A percentile compares a stretch with the other conserved stretches of the same genome.
phyloP scores from a whole-genome alignment of 345 rosid genomes.

The Acer negundo region DNA sequence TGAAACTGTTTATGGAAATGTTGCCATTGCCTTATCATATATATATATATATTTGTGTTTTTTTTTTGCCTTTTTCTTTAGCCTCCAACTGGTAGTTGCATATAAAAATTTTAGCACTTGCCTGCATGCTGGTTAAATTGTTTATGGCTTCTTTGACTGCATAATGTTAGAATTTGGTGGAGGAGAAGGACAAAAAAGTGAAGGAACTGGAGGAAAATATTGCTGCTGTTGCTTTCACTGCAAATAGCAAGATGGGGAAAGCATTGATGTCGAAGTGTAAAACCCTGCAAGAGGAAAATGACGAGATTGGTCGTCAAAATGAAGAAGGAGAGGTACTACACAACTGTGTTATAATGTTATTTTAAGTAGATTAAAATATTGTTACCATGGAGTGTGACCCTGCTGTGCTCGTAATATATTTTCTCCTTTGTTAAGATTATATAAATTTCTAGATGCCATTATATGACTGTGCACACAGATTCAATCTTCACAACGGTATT shows the following conservation, averaged over 20 bases:
- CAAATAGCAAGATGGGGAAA: slow-evolving; percentile 90
- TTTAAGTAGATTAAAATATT: neutral
- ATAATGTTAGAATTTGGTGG: slow-evolving; percentile 69
- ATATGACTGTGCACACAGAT: neutral
- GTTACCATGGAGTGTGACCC: neutral
- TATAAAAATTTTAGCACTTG: neutral
- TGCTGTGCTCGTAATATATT: neutral
- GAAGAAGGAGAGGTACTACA: slow-evolving; percentile 87
- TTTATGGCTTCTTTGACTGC: slow-evolving; percentile 15
- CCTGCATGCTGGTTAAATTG: neutral
- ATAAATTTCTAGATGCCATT: neutral
- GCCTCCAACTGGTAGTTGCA: neutral
- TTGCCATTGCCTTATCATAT: neutral
- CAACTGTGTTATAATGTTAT: neutral
- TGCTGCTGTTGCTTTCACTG: slow-evolving; percentile 85
- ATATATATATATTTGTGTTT: neutral
- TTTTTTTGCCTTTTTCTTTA: neutral
- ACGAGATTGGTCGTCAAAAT: slow-evolving; percentile 95
- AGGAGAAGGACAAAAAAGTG: slow-evolving; percentile 94
- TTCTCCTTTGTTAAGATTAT: neutral
- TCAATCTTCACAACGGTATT: neutral
- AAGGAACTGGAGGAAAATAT: slow-evolving; percentile 93
- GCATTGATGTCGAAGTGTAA: slow-evolving; percentile 95
- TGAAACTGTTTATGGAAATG: neutral
- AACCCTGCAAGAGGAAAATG: slow-evolving; percentile 95